A percentile compares a stretch with the other conserved stretches of the same genome.
Conservation (phyloP, 2,329 filamentous ascomycete genomes). For the Botryotinia convoluta region DNA sequence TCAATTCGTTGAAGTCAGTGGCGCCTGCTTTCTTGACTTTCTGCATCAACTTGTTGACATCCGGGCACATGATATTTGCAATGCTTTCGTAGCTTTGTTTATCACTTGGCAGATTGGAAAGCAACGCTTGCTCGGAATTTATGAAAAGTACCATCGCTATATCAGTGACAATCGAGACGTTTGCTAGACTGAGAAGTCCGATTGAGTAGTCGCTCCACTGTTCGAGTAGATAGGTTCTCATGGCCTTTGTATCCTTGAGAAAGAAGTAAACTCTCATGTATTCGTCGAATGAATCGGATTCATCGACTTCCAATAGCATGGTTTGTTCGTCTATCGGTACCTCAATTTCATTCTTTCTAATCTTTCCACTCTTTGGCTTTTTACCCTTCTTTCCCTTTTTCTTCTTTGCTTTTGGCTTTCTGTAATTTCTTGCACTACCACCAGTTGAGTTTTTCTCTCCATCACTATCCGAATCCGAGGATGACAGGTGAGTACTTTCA, state of each 20-base stretch:
- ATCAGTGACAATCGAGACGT: slow-evolving; percentile 38
- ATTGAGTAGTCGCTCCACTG: slow-evolving; percentile 39
- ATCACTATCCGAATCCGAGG: neutral
- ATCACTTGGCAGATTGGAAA: slow-evolving; percentile 25
- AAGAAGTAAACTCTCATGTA: slow-evolving; percentile 41
- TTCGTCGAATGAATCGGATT: slow-evolving; percentile 27
- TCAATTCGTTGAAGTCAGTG: neutral
- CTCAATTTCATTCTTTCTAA: neutral
- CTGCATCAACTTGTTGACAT: slow-evolving; percentile 35
- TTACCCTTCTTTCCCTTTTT: neutral
- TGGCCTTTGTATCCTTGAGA: slow-evolving; percentile 39
- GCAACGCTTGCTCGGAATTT: slow-evolving; percentile 35
- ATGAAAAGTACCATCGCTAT: too few species aligned
- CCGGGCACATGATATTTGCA: slow-evolving; percentile 35
- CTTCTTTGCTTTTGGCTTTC: neutral
- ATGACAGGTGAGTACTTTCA: neutral
- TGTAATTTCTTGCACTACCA: neutral
- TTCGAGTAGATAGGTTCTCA: slow-evolving; percentile 37
- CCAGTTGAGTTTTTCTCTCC: neutral
- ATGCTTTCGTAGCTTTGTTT: slow-evolving; percentile 33
- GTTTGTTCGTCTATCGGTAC: neutral
- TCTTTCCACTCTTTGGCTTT: neutral
- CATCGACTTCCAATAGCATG: slow-evolving; percentile 20
- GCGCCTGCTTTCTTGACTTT: slow-evolving; percentile 26
- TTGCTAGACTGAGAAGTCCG: slow-evolving; percentile 31